Evolutionary conservation across 495 filamentous ascomycete species (phyloP).

Genomic region (Annulohypoxylon maeteangense): DNA sequence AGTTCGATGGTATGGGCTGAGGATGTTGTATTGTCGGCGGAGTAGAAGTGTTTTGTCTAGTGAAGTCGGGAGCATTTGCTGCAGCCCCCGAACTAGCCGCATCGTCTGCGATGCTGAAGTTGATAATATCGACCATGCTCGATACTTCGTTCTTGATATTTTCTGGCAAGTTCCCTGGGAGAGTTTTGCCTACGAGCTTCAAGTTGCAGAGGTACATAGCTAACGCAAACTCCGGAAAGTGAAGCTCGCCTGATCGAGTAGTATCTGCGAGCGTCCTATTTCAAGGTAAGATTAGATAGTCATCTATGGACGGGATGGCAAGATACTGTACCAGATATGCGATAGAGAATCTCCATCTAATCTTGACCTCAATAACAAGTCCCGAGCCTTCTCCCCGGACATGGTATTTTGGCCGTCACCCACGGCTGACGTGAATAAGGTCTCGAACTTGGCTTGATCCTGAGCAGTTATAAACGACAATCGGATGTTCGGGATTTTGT

Average conservation of each 20-base stretch:
- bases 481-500: constrained; percentile 92
- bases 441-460: constrained; percentile 98
- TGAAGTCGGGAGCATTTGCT: constrained; percentile 85
- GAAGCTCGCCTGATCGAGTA: constrained; percentile 93
- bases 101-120: constrained; percentile 89
- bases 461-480: constrained; percentile 94
- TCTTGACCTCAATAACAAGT: constrained; percentile 87
- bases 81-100: constrained; percentile 60
- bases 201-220: constrained; percentile 99
- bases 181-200: constrained; percentile 82
- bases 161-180: constrained; percentile 82
- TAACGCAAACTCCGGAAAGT: constrained; percentile 97
- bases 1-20: constrained; percentile 81
- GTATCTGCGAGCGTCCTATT: constrained; percentile 92
- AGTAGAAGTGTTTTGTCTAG: constrained; percentile 69
- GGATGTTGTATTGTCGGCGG: constrained; percentile 86
- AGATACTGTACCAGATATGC: constrained; percentile 77
- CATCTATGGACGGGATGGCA: neutral
- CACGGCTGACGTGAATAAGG: constrained; percentile 95
- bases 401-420: constrained; percentile 84
- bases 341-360: constrained; percentile 83
- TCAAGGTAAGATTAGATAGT: constrained; percentile 31
- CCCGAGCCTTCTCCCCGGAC: constrained; percentile 90
- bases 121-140: constrained; percentile 99
- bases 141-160: constrained; percentile 95